A percentile compares a stretch with the other conserved stretches of the same genome.
phyloP scores from a whole-genome alignment of 2,329 filamentous ascomycete genomes.

The Juglanconis oblonga region DNA sequence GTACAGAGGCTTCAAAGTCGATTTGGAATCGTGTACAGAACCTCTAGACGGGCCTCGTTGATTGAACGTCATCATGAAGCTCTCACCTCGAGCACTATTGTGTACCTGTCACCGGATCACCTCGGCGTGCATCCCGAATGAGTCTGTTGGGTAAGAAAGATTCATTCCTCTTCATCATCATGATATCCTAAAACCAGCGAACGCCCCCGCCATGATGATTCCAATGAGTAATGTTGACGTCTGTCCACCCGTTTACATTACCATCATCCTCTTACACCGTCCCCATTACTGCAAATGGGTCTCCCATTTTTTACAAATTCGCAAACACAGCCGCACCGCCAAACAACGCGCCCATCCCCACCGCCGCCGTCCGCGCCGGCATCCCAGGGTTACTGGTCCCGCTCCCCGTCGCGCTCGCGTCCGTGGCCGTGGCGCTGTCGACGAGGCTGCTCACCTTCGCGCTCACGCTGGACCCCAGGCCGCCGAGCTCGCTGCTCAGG shows the following conservation, averaged over 20 bases:
- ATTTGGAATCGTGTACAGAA: not conserved
- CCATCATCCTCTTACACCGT: not conserved
- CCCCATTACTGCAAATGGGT: too few relatives aligned
- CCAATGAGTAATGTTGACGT: not conserved
- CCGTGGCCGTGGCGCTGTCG: conserved; percentile 5
- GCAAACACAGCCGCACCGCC: conserved; percentile 43
- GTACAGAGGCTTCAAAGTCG: not conserved
- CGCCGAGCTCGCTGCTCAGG: conserved; percentile 15
- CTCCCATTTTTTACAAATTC: conserved; percentile 38
- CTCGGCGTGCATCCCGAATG: too few relatives aligned
- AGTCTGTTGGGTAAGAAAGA: too few relatives aligned
- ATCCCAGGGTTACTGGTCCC: conserved; percentile 26
- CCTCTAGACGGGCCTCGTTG: not conserved
- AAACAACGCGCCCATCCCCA: conserved; percentile 45
- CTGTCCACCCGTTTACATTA: not conserved
- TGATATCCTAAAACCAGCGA: not conserved
- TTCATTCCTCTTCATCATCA: not conserved
- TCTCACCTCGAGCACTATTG: too few relatives aligned
- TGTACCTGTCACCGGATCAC: too few relatives aligned
- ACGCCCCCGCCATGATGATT: not conserved
- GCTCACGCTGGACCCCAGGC: conserved; percentile 18
- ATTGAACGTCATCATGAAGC: not conserved
- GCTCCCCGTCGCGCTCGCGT: conserved; percentile 6
- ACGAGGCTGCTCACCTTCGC: not conserved
- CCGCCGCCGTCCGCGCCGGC: conserved; percentile 37